A percentile compares a stretch with the other conserved stretches of the same genome.
phyloP scores from a whole-genome alignment of 768 basidiomycete species.

The Mycena polygramma region DNA sequence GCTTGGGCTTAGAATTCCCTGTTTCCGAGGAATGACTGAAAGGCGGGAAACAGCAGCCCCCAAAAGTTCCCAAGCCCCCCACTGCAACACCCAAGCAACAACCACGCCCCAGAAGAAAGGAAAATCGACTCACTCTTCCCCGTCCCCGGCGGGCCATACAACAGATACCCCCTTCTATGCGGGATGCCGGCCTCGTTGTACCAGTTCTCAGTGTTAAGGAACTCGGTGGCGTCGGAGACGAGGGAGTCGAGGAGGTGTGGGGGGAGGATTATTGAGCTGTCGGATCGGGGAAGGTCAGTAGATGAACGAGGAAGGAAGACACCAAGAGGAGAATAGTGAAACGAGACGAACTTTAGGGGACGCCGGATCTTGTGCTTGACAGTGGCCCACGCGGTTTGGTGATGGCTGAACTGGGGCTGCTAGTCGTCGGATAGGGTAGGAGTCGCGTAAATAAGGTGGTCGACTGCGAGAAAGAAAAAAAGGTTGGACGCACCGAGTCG shows the following conservation, averaged over 20 bases:
- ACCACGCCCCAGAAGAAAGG: no score
- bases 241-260: slow-evolving; percentile 45
- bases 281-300: no score
- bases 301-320: no score
- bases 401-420: slow-evolving; percentile 40
- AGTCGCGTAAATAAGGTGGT: no score
- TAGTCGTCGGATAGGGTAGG: no score
- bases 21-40: no score
- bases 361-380: slow-evolving; percentile 44
- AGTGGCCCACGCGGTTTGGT: slow-evolving; percentile 28
- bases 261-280: slow-evolving; percentile 47
- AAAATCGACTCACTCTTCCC: slow-evolving; percentile 45
- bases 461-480: not conserved
- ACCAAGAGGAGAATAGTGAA: no score
- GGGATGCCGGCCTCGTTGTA: slow-evolving; percentile 52
- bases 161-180: slow-evolving; percentile 51
- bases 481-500: slow-evolving; percentile 45
- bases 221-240: slow-evolving; percentile 49
- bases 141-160: slow-evolving; percentile 52
- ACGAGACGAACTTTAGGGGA: slow-evolving; percentile 33
- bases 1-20: slow-evolving; percentile 21
- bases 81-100: no score
- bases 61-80: no score
- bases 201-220: slow-evolving; percentile 50
- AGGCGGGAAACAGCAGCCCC: no score